Conservation (phyloP, 2,329 filamentous ascomycete species). For the Claviceps africana region DNA sequence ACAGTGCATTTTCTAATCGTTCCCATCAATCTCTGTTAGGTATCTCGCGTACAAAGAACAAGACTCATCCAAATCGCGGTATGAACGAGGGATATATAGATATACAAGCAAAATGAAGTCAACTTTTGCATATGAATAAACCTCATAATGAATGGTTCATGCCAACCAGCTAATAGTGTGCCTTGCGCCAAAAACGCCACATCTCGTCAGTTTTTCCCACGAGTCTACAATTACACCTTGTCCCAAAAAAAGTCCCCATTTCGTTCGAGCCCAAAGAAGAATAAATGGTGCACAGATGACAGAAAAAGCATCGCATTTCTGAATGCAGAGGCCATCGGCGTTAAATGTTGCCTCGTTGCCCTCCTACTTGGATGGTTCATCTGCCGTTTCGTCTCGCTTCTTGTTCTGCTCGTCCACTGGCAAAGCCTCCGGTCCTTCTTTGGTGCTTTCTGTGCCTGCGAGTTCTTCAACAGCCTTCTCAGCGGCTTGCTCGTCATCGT, state of each 20-base stretch:
- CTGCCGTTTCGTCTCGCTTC: slow-evolving; percentile 12
- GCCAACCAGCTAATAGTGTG: slow-evolving; percentile 2
- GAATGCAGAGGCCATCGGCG: not conserved
- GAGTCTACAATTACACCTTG: slow-evolving; percentile 1
- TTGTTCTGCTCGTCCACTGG: slow-evolving; percentile 21
- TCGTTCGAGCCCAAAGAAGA: not conserved
- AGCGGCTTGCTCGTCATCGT: slow-evolving; percentile 8
- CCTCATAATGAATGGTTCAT: not conserved
- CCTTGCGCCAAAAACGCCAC: slow-evolving; percentile 10
- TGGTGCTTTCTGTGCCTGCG: slow-evolving; percentile 8
- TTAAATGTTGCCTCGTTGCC: slow-evolving; percentile 7
- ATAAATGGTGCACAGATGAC: not conserved
- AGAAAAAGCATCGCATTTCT: not conserved
- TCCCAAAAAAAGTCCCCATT: not conserved
- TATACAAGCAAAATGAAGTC: not conserved
- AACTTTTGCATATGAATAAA: not conserved
- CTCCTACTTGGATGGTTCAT: slow-evolving; percentile 11
- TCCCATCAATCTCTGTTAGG: too few relatives aligned
- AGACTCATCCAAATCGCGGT: not conserved
- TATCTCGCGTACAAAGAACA: not conserved
- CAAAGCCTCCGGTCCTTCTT: slow-evolving; percentile 17
- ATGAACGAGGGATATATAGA: not conserved
- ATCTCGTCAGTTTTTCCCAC: slow-evolving; percentile 1
- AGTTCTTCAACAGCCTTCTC: slow-evolving; percentile 13
- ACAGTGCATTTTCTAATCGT: too few relatives aligned